These are phyloP conservation scores for Xylaria flabelliformis DNA, from an alignment of 495 filamentous ascomycete species.

Conservation along the genomic window DNA sequence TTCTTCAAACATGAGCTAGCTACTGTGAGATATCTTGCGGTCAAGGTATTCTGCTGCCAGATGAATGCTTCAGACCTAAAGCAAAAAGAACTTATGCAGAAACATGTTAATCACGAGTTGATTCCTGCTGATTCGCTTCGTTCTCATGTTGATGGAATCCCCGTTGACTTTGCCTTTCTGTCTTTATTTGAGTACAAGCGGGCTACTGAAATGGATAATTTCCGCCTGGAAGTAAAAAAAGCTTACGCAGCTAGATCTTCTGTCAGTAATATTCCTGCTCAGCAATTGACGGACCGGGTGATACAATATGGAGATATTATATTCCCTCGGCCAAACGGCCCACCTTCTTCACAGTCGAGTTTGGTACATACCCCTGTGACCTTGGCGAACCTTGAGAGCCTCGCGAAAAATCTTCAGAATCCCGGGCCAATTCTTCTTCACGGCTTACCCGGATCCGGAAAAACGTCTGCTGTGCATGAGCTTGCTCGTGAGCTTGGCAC, in stretches of 20 bases:
- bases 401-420: conserved; percentile 69
- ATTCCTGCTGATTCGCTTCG: conserved; percentile 51
- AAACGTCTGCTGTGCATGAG: conserved; percentile 85
- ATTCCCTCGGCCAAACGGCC: conserved; percentile 67
- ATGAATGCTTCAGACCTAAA: conserved; percentile 82
- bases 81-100: conserved; percentile 69
- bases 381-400: conserved; percentile 66
- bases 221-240: conserved; percentile 40
- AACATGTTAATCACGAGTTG: conserved; percentile 63
- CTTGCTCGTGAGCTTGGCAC: conserved; percentile 78
- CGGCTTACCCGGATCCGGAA: conserved; percentile 86
- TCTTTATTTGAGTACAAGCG: conserved; percentile 77
- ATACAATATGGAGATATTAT: conserved; percentile 64
- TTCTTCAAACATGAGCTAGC: conserved; percentile 67
- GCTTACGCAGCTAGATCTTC: conserved; percentile 33
- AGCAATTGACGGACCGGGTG: conserved; percentile 50
- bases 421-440: conserved; percentile 77
- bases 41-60: conserved; percentile 78
- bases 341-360: conserved; percentile 54
- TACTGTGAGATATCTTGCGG: conserved; percentile 77
- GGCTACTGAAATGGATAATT: conserved; percentile 47
- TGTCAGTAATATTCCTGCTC: conserved; percentile 32
- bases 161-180: conserved; percentile 85
- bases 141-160: conserved; percentile 76
- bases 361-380: conserved; percentile 79